Percentiles rank a stretch among this genome's conserved stretches.
Evolutionary conservation across 768 basidiomycete species (phyloP).

Genomic region (Amanita subjunquillea): DNA sequence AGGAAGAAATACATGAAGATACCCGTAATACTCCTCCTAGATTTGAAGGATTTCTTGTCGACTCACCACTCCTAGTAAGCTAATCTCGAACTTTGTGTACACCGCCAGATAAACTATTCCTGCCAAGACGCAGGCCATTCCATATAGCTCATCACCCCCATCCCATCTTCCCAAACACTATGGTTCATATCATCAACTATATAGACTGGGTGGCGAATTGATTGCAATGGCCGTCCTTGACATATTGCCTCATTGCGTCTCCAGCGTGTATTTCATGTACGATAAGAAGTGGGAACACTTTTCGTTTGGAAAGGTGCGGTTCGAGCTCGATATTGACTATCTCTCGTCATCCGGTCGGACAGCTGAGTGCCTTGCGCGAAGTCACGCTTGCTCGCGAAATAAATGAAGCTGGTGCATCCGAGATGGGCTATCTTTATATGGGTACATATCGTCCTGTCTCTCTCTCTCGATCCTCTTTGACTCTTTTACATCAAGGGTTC

Average conservation of each 20-base stretch:
- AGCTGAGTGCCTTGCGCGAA: conserved; percentile 86
- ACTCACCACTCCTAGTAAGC: conserved; percentile 63
- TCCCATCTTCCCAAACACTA: conserved; percentile 61
- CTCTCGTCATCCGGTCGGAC: background rate
- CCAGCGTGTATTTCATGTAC: conserved; percentile 84
- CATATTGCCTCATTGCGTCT: conserved; percentile 79
- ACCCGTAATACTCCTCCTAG: conserved; percentile 31
- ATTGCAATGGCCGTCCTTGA: conserved; percentile 86
- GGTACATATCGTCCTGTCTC: conserved; percentile 34
- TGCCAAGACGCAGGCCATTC: conserved; percentile 47
- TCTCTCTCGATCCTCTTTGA: background rate
- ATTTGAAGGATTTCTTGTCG: conserved; percentile 72
- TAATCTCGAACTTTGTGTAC: background rate
- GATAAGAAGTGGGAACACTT: conserved; percentile 56
- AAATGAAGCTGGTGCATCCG: conserved; percentile 49
- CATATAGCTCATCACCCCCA: conserved; percentile 39
- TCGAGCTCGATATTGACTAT: background rate
- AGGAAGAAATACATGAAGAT: conserved; percentile 70
- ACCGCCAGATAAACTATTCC: background rate
- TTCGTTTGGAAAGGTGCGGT: conserved; percentile 66
- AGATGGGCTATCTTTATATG: conserved; percentile 74
- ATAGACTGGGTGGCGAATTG: conserved; percentile 70
- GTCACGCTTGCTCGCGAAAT: conserved; percentile 68
- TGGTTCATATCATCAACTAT: conserved; percentile 91
- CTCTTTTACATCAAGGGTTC: conserved; percentile 45